Base-by-base conservation (phyloP, 2,329 filamentous ascomycete genomes). In the Talaromyces piceae region DNA sequence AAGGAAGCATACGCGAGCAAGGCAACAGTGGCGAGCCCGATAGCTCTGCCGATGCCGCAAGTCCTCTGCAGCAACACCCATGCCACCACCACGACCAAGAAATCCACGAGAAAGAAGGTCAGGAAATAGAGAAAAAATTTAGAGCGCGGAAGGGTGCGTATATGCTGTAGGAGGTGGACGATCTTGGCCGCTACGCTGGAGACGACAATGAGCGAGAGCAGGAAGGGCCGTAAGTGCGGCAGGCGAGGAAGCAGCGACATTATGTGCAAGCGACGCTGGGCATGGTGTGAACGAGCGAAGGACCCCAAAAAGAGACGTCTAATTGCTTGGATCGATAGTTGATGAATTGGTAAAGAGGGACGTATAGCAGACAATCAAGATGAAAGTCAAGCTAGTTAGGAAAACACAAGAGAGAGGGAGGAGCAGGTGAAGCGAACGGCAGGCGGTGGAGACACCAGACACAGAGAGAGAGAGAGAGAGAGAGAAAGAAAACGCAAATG, bases 51-150 rank as follows among this genome's bases (percentile, higher is more conserved):
- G 0, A 54, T 27, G 2, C 59, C 60, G 3, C 49, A 56, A 1
- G 54, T 53, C 47, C 49, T 58, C 23, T 61, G 58, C n/a, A 66
- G 50, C 41, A 65, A 45, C 6, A 53, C 27, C 55, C 63, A 60
- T 13, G 51, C 53, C 3, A 51, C 43, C 13, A 58, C 41, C n/a
- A 53, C 58, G n/a, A 63, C 53, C 8, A 64, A 20, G 3, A 47
- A 48, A 53, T 67, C 64, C 11, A 59, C 52, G 3, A 65, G 52
- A 50, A 66, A 65, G 30, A 67, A 61, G 2, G 64, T 64, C 5
- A 61, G 59, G n/a, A 65, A 58, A 27, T 63, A 66, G 11, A 66
- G 46, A 9, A 59, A 52, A 28, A 66, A 58, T 26, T 49, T 51
- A 13, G 52, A 22, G 5, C 26, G 39, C 18, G 58, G 56, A 41